Evolutionary conservation across 805 yeast species (phyloP), one percentile per base, ranked within the genome.

Genomic region (Starmerella riodocensis): DNA sequence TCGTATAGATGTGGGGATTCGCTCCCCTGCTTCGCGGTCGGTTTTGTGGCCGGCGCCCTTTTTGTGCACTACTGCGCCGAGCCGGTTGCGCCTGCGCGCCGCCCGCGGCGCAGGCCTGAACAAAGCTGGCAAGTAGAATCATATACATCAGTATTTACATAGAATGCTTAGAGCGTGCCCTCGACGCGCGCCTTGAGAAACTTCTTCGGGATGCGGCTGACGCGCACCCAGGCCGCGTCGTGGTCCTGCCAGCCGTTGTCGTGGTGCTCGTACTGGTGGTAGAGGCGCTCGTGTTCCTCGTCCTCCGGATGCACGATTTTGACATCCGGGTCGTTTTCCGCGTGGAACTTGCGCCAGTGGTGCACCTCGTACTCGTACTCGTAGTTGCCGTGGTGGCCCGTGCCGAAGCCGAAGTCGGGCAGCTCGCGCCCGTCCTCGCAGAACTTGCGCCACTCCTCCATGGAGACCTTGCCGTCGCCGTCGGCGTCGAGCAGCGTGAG

Each of bases 361-460:
- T 86, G 96, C 41, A 82, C 76, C 57, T 88, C 96, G 56, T 86
- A 88, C 57, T 86, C 96, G 50, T 74, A 70, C 59, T 86, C 97
- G 54, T 85, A 88, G 61, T 83, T 94, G 26, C 85, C 78, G 61
- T 86, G 95, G 55, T 86, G 95, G 21, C 94, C 94, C 6, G 83
- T 86, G 23, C 96, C 97, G 43, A 77, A 75, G 7, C 94, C 93
- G 57, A 86, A 74, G 58, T 88, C 96, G 1, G 96, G 96, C 54
- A 88, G 71, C 46, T 72, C 71, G 1, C 79, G 78, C 7, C 93
- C 93, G 11, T 58, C 60, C 2, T 58, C 57, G 7, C 71, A 67
- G 58, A 71, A 86, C 12, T 60, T 62, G 32, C 73, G 51, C 76
- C 85, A 88, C 55, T 84, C 94, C 7, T 74, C 74, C 39, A 71